These are phyloP conservation scores for Eustoma russellianum DNA, from an alignment of 257 asterid genomes.

Conservation along the genomic window DNA sequence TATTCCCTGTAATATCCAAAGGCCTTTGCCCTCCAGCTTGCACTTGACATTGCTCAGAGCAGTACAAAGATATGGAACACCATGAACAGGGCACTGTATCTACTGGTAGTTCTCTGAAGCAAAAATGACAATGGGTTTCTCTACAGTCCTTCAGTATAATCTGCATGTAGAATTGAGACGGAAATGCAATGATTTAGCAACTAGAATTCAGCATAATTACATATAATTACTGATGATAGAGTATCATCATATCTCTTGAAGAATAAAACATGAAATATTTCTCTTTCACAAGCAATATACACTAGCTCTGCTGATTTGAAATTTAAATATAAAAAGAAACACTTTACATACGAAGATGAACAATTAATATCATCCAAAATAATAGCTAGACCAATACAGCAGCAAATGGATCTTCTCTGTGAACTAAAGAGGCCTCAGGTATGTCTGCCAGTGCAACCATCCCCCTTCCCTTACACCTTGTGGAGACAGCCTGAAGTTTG, in stretches of 20 bases:
- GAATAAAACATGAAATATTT: not conserved
- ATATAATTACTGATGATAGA: not conserved
- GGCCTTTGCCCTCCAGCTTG: conserved; percentile 54
- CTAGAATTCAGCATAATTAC: not conserved
- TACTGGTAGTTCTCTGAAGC: conserved; percentile 80
- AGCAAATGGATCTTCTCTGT: conserved; percentile 81
- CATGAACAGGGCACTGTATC: conserved; percentile 70
- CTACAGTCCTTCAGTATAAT: conserved; percentile 75
- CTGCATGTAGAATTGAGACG: conserved; percentile 30
- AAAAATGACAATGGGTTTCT: conserved; percentile 84
- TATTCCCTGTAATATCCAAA: conserved; percentile 13
- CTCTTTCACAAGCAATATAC: too few relatives aligned
- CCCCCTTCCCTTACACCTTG: conserved; percentile 72
- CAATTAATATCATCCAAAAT: not conserved
- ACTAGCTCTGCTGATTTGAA: too few relatives aligned
- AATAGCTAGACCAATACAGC: conserved; percentile 44
- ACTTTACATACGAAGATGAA: too few relatives aligned
- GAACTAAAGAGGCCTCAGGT: conserved; percentile 62
- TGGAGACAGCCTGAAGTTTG: conserved; percentile 39
- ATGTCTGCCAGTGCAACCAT: conserved; percentile 47
- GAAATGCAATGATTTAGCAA: too few relatives aligned
- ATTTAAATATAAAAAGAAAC: too few relatives aligned
- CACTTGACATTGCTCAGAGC: conserved; percentile 65
- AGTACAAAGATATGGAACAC: conserved; percentile 70
- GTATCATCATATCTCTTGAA: not conserved